Base-by-base conservation (phyloP, 805 yeast genomes). In the Hanseniaspora clermontiae region DNA sequence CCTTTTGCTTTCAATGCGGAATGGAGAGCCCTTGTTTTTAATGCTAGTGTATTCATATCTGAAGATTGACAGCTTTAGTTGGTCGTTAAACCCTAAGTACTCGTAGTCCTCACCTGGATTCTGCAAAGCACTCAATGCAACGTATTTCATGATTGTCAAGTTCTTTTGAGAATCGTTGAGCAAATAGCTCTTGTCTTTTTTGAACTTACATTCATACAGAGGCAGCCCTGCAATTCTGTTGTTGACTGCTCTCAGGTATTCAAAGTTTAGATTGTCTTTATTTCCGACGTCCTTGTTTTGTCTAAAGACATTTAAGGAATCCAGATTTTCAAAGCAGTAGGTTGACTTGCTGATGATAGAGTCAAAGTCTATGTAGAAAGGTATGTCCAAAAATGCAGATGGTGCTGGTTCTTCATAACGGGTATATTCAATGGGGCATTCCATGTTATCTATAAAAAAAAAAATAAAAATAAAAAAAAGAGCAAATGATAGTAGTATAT, bases 91-190 rank as follows among this genome's bases (percentile, higher is more conserved):
- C 4, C 49, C 49, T 11, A 46, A 17, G 17, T 32, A 46, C 12
- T 46, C 49, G 17, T 46, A 46, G 29, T 20, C n/a, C 1, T 31
- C 27, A 9, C 20, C 20, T 17, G 49, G 49, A 34, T 46, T 12
- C 19, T 31, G 17, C 5, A n/a, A n/a, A n/a, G 17, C 12, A 3
- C n/a, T 17, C 39, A 46, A 14, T 14, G 49, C 55, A 51, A 51
- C 32, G 17, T 43, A 51, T n/a, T 51, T 51, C 29, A 43, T 15
- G 12, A 51, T 27, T 2, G 15, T 19, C 12, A 51, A 29, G 19
- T 51, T 51, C 36, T 51, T 51, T 43, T 51, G 55, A 14, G 43
- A 43, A 14, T 51, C 49, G 17, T 51, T 51, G 8, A 51, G 20
- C 14, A 51, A 14, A 6, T 29, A 43, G 15, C 55, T 51, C 42